Evolutionary conservation across 2,329 filamentous ascomycete genomes (phyloP), one percentile per base, ranked within the genome.

Genomic region (Acrocalymma vagum): DNA sequence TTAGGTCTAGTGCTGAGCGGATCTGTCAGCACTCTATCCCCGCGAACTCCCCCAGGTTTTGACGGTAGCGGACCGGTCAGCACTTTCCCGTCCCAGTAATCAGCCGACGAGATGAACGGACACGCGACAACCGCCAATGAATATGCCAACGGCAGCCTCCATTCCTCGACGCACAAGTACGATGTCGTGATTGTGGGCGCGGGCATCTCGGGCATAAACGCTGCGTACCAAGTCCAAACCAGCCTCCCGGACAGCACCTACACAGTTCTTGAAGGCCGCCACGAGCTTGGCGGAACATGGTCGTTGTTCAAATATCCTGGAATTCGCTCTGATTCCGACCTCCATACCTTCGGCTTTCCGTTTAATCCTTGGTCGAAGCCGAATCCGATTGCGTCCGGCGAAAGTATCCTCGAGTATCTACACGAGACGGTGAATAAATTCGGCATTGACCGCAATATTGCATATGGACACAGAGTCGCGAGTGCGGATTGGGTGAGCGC

Each of bases 221-320:
- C 83, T 9, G 87, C 81, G 10, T 90, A 91, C 58, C 82, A 85
- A n/a, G 54, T 90, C 1, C 83, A 89, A 54, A 74, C 75, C 1
- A 67, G 78, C 17, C 70, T 84, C 1, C 83, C 85, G 0, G 61
- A 73, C 28, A 70, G 77, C 25, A 79, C 67, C 3, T 91, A 87
- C 60, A 76, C 80, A 9, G 81, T 93, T 17, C 76, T 92, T 11
- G 88, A 93, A 65, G 78, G 76, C 2, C 83, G 88, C 22, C 73
- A 78, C 33, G 72, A 75, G 17, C 74, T 92, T 5, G 88, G 88
- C 1, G 88, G 89, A 1, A 93, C 88, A 0, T 92, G 88, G 88
- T 84, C 87, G 56, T 71, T 91, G 2, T 93, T 90, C 72, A 81
- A 78, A 26, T 93, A 90, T 54, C 88, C 87, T 0, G 86, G 88